Evolutionary conservation across 148 eudicot species (phyloP).

Genomic region (Vaccinium corymbosum): DNA sequence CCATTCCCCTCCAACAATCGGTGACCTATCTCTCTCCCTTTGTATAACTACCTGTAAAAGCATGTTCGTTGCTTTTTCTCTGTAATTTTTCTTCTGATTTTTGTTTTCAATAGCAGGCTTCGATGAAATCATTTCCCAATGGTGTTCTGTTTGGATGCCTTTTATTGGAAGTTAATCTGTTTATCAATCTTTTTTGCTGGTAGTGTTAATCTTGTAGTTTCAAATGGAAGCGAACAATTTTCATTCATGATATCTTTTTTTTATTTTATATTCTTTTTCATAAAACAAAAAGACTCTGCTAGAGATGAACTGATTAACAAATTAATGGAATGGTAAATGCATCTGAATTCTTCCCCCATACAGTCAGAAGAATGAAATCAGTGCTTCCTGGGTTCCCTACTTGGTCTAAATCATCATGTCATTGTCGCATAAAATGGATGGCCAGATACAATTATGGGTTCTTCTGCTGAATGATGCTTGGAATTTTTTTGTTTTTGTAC

Average conservation of each 20-base stretch:
- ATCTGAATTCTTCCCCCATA: background rate
- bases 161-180: background rate
- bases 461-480: background rate
- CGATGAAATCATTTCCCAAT: background rate
- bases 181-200: background rate
- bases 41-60: background rate
- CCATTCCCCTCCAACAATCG: slow-evolving; percentile 10
- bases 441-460: background rate
- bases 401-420: background rate
- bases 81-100: background rate
- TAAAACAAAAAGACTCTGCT: background rate
- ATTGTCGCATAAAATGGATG: background rate
- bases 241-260: background rate
- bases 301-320: background rate
- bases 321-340: background rate
- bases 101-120: background rate
- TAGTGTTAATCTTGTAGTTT: background rate
- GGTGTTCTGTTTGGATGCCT: background rate
- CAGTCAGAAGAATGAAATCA: background rate
- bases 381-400: background rate
- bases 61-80: background rate
- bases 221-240: background rate
- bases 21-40: slow-evolving; percentile 18
- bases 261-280: background rate
- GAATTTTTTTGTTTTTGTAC: background rate